A percentile compares a stretch with the other conserved stretches of the same genome.
These are phyloP conservation scores for Tausonia pullulans DNA, from an alignment of 1,284 basidiomycete species.

Conservation along the genomic window DNA sequence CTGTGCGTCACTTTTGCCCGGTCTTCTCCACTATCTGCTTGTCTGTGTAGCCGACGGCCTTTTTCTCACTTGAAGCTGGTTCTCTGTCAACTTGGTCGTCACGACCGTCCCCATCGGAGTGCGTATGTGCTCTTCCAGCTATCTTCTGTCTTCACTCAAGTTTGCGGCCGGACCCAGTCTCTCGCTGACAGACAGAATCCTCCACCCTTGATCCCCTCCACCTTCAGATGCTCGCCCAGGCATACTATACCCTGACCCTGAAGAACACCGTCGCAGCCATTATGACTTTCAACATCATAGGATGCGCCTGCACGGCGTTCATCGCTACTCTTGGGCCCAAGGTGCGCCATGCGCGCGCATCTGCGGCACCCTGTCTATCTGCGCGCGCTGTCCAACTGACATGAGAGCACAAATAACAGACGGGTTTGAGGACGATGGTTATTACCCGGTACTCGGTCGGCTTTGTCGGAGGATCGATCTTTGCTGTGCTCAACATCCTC, in stretches of 20 bases:
- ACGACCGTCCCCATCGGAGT: constrained; percentile 47
- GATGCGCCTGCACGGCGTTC: constrained; percentile 38
- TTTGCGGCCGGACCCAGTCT: not conserved
- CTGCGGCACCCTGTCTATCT: constrained; percentile 5
- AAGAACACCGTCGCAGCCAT: constrained; percentile 33
- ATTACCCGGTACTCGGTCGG: constrained; percentile 48
- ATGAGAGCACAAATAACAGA: no score
- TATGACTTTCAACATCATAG: constrained; percentile 32
- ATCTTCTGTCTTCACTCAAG: not conserved
- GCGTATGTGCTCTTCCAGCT: constrained; percentile 15
- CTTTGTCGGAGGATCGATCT: constrained; percentile 46
- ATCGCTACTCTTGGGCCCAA: constrained; percentile 51
- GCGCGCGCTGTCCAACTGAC: not conserved
- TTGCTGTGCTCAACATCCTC: constrained; percentile 49
- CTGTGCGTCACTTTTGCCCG: constrained; percentile 13
- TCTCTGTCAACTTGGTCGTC: constrained; percentile 32
- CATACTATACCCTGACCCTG: constrained; percentile 45
- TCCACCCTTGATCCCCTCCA: not conserved
- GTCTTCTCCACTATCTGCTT: no score
- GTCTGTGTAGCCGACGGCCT: no score
- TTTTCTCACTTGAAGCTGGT: not conserved
- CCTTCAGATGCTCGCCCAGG: constrained; percentile 39
- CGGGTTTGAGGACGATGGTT: constrained; percentile 19
- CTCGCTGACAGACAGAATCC: not conserved
- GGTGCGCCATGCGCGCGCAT: constrained; percentile 20